phyloP scores from a whole-genome alignment of 805 yeast genomes.

The Candida multigemmis region DNA sequence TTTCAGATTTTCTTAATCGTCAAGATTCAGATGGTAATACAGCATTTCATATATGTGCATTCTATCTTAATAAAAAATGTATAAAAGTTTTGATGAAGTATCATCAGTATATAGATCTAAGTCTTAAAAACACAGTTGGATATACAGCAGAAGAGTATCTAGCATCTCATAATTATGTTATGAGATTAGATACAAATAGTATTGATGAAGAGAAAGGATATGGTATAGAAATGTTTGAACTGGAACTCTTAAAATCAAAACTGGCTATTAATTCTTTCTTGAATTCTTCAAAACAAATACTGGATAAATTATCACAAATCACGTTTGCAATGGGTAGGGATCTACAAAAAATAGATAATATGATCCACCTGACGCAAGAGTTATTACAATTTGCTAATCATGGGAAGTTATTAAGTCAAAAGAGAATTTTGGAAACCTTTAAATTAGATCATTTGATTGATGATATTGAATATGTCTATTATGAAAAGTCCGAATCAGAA shows the following conservation, averaged over 20 bases:
- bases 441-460: constrained; percentile 24
- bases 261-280: too few species aligned
- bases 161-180: constrained; percentile 19
- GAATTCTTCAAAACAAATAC: constrained; percentile 16
- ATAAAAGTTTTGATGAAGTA: constrained; percentile 77
- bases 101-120: constrained; percentile 60
- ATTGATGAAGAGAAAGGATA: constrained; percentile 4
- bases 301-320: constrained; percentile 22
- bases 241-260: constrained; percentile 18
- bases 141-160: constrained; percentile 38
- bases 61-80: constrained; percentile 60
- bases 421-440: constrained; percentile 16
- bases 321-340: too few species aligned
- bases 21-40: constrained; percentile 93
- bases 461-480: constrained; percentile 10
- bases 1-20: constrained; percentile 59
- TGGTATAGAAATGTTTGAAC: too few species aligned
- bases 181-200: constrained; percentile 11
- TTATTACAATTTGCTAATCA: constrained; percentile 4
- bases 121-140: constrained; percentile 30
- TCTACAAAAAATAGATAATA: constrained; percentile 4
- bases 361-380: constrained; percentile 4
- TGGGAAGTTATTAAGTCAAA: constrained; percentile 20
- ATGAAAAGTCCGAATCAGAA: constrained; percentile 4
- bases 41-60: constrained; percentile 84